Evolutionary conservation across 306 rosid species (phyloP).

Genomic region (Carpinus viminea): DNA sequence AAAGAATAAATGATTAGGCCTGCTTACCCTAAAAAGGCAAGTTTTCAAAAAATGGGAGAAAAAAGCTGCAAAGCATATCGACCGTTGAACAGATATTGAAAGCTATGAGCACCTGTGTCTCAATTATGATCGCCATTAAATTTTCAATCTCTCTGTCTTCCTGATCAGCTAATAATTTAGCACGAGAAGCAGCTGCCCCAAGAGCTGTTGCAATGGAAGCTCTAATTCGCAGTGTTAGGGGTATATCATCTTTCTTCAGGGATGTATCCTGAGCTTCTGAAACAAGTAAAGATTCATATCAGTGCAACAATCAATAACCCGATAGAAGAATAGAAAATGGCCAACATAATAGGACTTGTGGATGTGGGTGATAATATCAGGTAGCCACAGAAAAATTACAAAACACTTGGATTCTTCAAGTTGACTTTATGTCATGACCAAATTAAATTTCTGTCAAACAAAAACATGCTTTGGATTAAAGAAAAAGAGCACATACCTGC

Average conservation of each 20-base stretch:
- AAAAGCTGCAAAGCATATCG: background rate
- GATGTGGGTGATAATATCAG: background rate
- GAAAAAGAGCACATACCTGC: conserved; percentile 50
- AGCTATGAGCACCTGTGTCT: conserved; percentile 63
- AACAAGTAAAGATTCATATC: conserved; percentile 11
- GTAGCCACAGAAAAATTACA: background rate
- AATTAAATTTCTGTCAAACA: background rate
- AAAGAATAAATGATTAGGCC: conserved; percentile 28
- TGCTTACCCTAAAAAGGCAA: background rate
- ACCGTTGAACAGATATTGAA: conserved; percentile 7
- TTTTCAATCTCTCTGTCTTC: conserved; percentile 90
- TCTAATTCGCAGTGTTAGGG: conserved; percentile 65
- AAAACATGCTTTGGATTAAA: background rate
- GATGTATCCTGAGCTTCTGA: conserved; percentile 42
- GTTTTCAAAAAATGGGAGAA: conserved; percentile 1
- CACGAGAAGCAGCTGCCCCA: conserved; percentile 92
- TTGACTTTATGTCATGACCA: background rate
- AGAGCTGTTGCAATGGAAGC: conserved; percentile 84
- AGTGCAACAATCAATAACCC: conserved; percentile 13
- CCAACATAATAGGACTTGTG: background rate
- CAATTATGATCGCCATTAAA: conserved; percentile 71
- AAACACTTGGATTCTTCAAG: background rate
- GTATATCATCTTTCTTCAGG: conserved; percentile 50
- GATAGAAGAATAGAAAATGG: conserved; percentile 7
- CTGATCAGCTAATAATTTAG: conserved; percentile 84